Conservation (phyloP, 352 stramenopile genomes). For the Pythium aristosporum region DNA sequence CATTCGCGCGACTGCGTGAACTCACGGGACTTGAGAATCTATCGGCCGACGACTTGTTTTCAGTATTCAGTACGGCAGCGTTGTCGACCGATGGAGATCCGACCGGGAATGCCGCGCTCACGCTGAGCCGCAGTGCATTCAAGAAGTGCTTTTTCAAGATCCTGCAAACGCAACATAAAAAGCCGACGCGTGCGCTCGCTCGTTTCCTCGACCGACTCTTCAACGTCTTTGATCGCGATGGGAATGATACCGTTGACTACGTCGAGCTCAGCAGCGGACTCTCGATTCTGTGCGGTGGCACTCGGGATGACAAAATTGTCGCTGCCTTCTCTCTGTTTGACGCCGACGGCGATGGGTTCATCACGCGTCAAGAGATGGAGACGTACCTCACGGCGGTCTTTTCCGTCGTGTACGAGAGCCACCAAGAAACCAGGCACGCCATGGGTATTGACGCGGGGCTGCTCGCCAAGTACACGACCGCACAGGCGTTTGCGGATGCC, state of each 20-base stretch:
- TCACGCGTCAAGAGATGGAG: constrained; percentile 81
- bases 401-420: constrained; percentile 23
- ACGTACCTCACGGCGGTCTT: constrained; percentile 50
- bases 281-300: constrained; percentile 70
- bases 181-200: constrained; percentile 46
- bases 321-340: constrained; percentile 87
- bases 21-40: constrained; percentile 52
- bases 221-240: constrained; percentile 71
- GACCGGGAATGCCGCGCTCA: constrained; percentile 5
- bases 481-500: constrained; percentile 83
- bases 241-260: constrained; percentile 71
- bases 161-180: constrained; percentile 54
- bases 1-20: constrained; percentile 41
- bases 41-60: constrained; percentile 59
- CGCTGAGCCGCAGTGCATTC: constrained; percentile 63
- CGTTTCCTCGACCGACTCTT: constrained; percentile 75
- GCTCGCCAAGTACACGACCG: constrained; percentile 71
- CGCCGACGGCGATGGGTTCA: constrained; percentile 77
- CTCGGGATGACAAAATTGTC: constrained; percentile 73
- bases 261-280: constrained; percentile 75
- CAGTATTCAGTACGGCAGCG: constrained; percentile 45
- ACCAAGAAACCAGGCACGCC: constrained; percentile 31
- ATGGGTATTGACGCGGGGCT: constrained; percentile 51
- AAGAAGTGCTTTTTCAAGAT: constrained; percentile 68
- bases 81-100: not conserved